phyloP scores from a whole-genome alignment of 139 green algal genomes.

The Chlamydomonas asymmetrica region DNA sequence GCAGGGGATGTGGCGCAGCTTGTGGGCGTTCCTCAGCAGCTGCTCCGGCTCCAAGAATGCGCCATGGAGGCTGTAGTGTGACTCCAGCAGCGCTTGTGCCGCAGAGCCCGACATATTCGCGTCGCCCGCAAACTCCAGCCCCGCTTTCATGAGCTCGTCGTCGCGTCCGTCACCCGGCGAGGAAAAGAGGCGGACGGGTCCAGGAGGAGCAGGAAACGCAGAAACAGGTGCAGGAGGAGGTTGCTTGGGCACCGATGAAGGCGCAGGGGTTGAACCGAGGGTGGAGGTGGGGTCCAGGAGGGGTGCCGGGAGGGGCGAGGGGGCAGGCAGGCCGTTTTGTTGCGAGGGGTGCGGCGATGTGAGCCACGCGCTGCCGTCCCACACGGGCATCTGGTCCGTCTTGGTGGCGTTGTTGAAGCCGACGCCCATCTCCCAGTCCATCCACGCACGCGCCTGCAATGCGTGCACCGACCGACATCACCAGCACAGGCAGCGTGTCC shows the following conservation, averaged over 20 bases:
- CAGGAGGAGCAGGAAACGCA: neutral
- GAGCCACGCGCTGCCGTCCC: slow-evolving; percentile 38
- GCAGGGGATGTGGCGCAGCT: slow-evolving; percentile 40
- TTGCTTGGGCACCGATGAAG: neutral
- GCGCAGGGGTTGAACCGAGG: neutral
- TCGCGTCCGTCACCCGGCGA: too few species aligned
- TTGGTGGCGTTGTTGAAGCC: slow-evolving; percentile 30
- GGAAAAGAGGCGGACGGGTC: too few species aligned
- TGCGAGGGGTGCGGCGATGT: neutral
- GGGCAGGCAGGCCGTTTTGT: neutral
- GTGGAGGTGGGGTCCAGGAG: neutral
- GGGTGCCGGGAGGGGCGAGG: neutral
- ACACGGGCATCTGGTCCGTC: slow-evolving; percentile 38
- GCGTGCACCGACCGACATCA: neutral
- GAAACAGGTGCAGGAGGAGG: neutral
- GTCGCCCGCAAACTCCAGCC: slow-evolving; percentile 16
- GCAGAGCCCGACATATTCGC: slow-evolving; percentile 1
- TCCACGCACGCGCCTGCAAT: slow-evolving; percentile 53
- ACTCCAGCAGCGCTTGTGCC: slow-evolving; percentile 63
- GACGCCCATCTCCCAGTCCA: slow-evolving; percentile 50
- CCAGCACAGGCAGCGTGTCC: too few species aligned
- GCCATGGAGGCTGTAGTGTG: slow-evolving; percentile 61
- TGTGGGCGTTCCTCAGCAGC: neutral
- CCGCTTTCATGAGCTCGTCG: slow-evolving; percentile 3
- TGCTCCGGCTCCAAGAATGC: slow-evolving; percentile 41